These are phyloP conservation scores for Fusarium albidum DNA, from an alignment of 2,329 filamentous ascomycete species.

Conservation along the genomic window DNA sequence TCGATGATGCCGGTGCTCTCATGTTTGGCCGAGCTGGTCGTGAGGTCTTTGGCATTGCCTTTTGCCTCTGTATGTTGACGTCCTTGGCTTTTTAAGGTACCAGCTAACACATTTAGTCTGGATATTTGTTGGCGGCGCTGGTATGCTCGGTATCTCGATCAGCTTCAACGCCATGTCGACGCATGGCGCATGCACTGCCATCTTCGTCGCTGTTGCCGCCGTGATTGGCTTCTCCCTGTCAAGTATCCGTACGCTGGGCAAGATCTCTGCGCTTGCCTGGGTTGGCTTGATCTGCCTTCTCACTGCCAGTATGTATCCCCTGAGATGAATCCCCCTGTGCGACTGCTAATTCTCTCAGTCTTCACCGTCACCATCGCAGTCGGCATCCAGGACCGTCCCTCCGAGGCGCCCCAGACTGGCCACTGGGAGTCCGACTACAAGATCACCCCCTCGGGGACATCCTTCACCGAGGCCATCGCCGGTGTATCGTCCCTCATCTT, in stretches of 20 bases:
- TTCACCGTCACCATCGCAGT: not conserved
- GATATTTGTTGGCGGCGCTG: not conserved
- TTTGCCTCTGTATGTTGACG: conserved; percentile 43
- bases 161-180: conserved; percentile 47
- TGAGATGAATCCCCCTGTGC: not conserved
- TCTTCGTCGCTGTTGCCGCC: conserved; percentile 46
- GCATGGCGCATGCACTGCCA: conserved; percentile 47
- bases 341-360: not conserved
- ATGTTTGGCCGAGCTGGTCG: conserved; percentile 56
- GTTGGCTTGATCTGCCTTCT: conserved; percentile 4
- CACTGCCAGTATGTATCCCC: not conserved
- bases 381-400: not conserved
- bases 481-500: conserved; percentile 43
- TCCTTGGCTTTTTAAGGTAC: not conserved
- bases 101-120: not conserved
- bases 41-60: conserved; percentile 47
- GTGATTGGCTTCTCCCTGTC: conserved; percentile 37
- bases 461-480: conserved; percentile 40
- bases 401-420: not conserved
- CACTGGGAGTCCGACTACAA: conserved; percentile 39
- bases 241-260: conserved; percentile 39
- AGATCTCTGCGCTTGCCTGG: conserved; percentile 42
- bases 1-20: conserved; percentile 58
- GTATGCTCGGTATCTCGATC: conserved; percentile 42
- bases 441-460: conserved; percentile 33